A percentile compares a stretch with the other conserved stretches of the same genome.
These are phyloP conservation scores for Neonectria sp. DNA, from an alignment of 2,329 filamentous ascomycete species.

Conservation along the genomic window DNA sequence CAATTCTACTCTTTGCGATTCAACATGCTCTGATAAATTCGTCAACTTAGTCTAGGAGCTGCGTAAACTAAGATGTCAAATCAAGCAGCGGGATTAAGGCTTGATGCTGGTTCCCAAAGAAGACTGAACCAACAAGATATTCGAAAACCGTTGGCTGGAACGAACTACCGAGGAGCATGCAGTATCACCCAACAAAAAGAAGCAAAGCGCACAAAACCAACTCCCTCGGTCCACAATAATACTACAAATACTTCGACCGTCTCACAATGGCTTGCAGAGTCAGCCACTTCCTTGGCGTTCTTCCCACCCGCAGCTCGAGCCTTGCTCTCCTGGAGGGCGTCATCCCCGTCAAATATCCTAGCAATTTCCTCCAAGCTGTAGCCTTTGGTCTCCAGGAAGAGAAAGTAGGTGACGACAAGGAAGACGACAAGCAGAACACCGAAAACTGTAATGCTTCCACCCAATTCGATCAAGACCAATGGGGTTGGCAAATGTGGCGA, in stretches of 20 bases:
- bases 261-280: slow-evolving; percentile 25
- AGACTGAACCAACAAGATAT: no score
- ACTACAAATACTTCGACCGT: not conserved
- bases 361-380: slow-evolving; percentile 46
- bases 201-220: not conserved
- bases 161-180: not conserved
- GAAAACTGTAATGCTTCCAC: slow-evolving; percentile 61
- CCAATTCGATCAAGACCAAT: slow-evolving; percentile 50
- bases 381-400: slow-evolving; percentile 53
- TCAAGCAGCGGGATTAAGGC: no score
- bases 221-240: not conserved
- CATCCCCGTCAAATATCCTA: slow-evolving; percentile 42
- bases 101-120: no score
- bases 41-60: no score
- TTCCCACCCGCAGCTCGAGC: not conserved
- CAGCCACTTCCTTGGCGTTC: slow-evolving; percentile 5
- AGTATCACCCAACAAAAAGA: not conserved
- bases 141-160: no score
- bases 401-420: slow-evolving; percentile 41
- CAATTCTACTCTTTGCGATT: no score
- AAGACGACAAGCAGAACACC: slow-evolving; percentile 43
- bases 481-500: slow-evolving; percentile 55
- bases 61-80: no score
- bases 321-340: slow-evolving; percentile 16
- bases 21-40: no score